A percentile compares a stretch with the other conserved stretches of the same genome.
Evolutionary conservation across 495 filamentous ascomycete species (phyloP).

Genomic region (Neurospora tetraspora): DNA sequence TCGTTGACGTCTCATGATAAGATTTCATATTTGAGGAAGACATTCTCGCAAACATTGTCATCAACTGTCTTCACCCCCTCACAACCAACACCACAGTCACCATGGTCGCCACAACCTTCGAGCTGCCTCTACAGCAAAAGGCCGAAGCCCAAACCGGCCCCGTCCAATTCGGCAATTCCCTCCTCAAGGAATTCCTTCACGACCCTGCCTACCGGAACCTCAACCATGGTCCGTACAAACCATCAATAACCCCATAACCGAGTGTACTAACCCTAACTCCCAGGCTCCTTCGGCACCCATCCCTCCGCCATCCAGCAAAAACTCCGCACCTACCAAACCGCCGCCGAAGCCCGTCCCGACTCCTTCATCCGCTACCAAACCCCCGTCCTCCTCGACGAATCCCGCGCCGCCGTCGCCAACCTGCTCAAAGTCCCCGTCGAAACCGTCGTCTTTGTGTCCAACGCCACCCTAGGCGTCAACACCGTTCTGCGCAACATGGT

Average conservation of each 20-base stretch:
- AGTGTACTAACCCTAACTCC: neutral
- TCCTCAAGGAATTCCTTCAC: slow-evolving; percentile 64
- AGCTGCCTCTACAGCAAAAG: neutral
- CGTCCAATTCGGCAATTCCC: slow-evolving; percentile 42
- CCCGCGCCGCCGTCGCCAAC: slow-evolving; percentile 52
- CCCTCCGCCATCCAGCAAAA: slow-evolving; percentile 45
- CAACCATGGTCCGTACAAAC: slow-evolving; percentile 59
- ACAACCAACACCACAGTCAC: neutral
- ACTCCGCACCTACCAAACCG: slow-evolving; percentile 48
- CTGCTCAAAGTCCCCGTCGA: slow-evolving; percentile 51
- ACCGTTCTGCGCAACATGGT: slow-evolving; percentile 65
- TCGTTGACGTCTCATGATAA: neutral
- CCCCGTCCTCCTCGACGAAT: slow-evolving; percentile 47
- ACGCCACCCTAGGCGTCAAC: slow-evolving; percentile 73
- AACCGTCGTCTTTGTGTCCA: slow-evolving; percentile 67
- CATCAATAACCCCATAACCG: neutral
- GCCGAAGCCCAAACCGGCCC: neutral
- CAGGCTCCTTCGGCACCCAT: slow-evolving; percentile 74
- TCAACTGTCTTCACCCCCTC: neutral
- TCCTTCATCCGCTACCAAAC: slow-evolving; percentile 58
- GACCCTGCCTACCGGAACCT: slow-evolving; percentile 59
- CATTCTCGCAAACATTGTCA: too few species aligned
- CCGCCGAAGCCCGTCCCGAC: slow-evolving; percentile 57
- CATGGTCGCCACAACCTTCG: neutral
- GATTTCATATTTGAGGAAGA: neutral